A percentile compares a stretch with the other conserved stretches of the same genome.
phyloP scores from a whole-genome alignment of 202 grass and related monocot genomes.

The Saccharum hybrid region DNA sequence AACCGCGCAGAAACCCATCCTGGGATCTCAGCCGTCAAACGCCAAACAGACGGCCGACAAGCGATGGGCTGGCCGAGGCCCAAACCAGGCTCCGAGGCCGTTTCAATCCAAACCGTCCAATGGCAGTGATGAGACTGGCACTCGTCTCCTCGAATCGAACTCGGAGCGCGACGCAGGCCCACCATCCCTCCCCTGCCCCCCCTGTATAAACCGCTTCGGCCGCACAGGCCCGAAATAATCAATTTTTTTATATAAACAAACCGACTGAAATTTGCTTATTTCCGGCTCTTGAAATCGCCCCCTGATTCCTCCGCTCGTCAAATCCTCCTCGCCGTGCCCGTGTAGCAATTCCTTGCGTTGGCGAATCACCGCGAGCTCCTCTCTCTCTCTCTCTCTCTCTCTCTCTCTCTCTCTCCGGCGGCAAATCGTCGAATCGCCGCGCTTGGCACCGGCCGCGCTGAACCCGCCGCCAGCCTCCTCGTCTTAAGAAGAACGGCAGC shows the following conservation, averaged over 20 bases:
- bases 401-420: not conserved
- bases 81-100: not conserved
- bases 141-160: conserved; percentile 32
- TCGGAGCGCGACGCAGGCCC: not conserved
- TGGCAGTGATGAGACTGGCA: conserved; percentile 10
- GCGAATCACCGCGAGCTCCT: not conserved
- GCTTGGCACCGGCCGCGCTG: not conserved
- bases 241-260: not conserved
- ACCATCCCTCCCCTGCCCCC: not conserved
- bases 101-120: conserved; percentile 47
- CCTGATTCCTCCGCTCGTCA: conserved; percentile 22
- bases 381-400: not conserved
- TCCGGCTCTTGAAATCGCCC: conserved; percentile 7
- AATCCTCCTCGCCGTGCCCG: conserved; percentile 18
- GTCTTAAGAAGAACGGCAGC: not conserved
- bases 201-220: conserved; percentile 36
- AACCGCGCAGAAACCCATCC: not conserved
- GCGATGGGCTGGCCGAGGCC: not conserved
- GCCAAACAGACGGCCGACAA: not conserved
- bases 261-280: conserved; percentile 1
- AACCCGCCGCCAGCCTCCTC: too few relatives aligned
- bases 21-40: not conserved
- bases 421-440: not conserved
- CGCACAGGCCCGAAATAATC: not conserved
- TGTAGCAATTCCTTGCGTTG: not conserved